Conservation (phyloP, 306 rosid species). For the Begonia masoniana region DNA sequence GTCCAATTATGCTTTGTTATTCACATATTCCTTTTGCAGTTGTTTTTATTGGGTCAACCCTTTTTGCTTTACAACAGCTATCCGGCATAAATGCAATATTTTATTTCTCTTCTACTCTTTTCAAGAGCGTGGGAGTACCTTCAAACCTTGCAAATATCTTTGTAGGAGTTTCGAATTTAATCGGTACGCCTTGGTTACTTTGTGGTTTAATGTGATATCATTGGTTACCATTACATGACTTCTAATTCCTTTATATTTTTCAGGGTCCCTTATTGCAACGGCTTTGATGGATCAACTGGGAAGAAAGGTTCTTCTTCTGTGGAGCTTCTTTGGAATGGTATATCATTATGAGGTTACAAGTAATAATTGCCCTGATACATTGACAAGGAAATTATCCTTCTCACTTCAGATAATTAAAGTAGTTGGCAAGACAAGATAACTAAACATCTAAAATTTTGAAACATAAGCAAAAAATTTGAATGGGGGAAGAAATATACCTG, state of each 20-base stretch:
- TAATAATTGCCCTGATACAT: too few species aligned
- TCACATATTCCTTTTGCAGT: conserved; percentile 88
- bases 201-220: conserved; percentile 8
- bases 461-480: too few species aligned
- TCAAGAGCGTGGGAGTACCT: conserved; percentile 86
- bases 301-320: conserved; percentile 70
- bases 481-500: too few species aligned
- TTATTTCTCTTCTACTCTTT: conserved; percentile 96
- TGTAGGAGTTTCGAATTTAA: conserved; percentile 68
- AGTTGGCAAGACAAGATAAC: too few species aligned
- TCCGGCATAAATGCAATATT: conserved; percentile 98
- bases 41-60: conserved; percentile 98
- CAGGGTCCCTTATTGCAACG: conserved; percentile 81
- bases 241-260: conserved; percentile 16
- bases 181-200: conserved; percentile 35
- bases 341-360: too few species aligned
- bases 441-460: too few species aligned
- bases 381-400: too few species aligned
- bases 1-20: conserved; percentile 37
- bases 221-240: conserved; percentile 1
- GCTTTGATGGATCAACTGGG: conserved; percentile 92
- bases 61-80: conserved; percentile 99
- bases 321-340: conserved; percentile 99
- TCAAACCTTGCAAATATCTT: conserved; percentile 74
- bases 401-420: too few species aligned